Evolutionary conservation across 352 stramenopile species (phyloP), one percentile per base, ranked within the genome.

Genomic region (Globisporangium abappressorium): DNA sequence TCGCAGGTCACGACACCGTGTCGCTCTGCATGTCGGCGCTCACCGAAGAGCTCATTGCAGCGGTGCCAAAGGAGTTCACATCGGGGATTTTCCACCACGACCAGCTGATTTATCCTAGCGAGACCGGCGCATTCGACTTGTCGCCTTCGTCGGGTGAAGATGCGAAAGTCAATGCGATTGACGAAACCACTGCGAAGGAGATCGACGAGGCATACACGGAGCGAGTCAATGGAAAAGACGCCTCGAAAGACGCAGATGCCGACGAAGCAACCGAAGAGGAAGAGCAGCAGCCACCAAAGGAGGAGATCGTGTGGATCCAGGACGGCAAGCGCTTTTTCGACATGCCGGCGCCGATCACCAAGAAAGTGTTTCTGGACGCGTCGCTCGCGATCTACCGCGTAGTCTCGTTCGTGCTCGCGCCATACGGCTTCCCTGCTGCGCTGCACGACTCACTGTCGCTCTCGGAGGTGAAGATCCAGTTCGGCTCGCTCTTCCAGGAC

Each of bases 381-480:
- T 91, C 85, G 38, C 72, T 73, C 36, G 79, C 80, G 18, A 94
- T 95, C 62, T 92, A 86, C 61, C 84, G 85, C 26, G 72, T 92
- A 3, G 80, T 92, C 11, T 95, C 87, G 14, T 92, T 95, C 59
- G 86, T 93, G 43, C 70, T 95, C 22, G 85, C 87, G 53, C 87
- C 87, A 30, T 92, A 92, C 63, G 87, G 87, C 12, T 92, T 95
- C 46, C 84, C 87, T 20, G 51, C 75, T 41, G 73, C 71, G 6
- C 63, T 91, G 38, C 80, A 80, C 47, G 84, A 89, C 57, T 77
- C 80, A 58, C 75, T 85, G 38, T 84, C 85, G 54, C 63, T 92
- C 26, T 80, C 85, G 12, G 86, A 94, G 66, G 72, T 94, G 36
- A 93, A 93, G 72, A 76, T 82, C 5, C 80, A 87, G 46, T 87